These are phyloP conservation scores for Thermoascus crustaceus DNA, from an alignment of 2,329 filamentous ascomycete genomes.

Conservation along the genomic window DNA sequence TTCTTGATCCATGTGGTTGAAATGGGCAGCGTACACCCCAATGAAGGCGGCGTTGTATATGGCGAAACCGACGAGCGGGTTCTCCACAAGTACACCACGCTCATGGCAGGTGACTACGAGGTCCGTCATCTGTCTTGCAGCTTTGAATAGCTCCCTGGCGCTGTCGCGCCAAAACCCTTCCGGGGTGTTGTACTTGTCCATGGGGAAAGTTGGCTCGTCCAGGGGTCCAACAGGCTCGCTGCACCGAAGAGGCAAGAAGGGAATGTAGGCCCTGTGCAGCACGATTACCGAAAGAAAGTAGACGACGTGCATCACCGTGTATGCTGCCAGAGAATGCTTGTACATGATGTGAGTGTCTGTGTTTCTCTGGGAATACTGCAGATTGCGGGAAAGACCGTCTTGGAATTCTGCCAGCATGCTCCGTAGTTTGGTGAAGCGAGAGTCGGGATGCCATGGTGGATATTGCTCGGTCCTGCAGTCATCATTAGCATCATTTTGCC, in stretches of 20 bases:
- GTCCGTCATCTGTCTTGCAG: constrained; percentile 47
- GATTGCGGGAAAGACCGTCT: constrained; percentile 43
- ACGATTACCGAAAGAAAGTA: constrained; percentile 48
- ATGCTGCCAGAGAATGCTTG: constrained; percentile 44
- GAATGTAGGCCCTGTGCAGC: constrained; percentile 49
- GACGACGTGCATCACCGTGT: constrained; percentile 48
- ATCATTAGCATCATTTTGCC: constrained; percentile 1
- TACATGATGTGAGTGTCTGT: constrained; percentile 48
- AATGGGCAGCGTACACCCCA: constrained; percentile 46
- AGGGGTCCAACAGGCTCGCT: constrained; percentile 45
- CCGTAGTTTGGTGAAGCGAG: constrained; percentile 41
- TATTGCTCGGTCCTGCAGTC: constrained; percentile 37
- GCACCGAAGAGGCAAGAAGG: constrained; percentile 45
- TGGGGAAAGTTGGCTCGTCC: constrained; percentile 41
- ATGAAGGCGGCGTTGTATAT: constrained; percentile 47
- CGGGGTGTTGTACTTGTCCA: constrained; percentile 36
- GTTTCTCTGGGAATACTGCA: constrained; percentile 44
- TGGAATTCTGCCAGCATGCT: constrained; percentile 43
- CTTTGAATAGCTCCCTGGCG: constrained; percentile 42
- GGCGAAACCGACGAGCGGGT: constrained; percentile 48
- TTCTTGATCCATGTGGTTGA: constrained; percentile 48
- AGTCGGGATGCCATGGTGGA: constrained; percentile 47
- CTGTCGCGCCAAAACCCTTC: constrained; percentile 48
- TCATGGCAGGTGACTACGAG: constrained; percentile 45
- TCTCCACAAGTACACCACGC: constrained; percentile 45